Percentiles rank a stretch among this genome's conserved stretches.
These are phyloP conservation scores for Colletotrichum sp. DNA, from an alignment of 2,329 filamentous ascomycete genomes.

Conservation along the genomic window DNA sequence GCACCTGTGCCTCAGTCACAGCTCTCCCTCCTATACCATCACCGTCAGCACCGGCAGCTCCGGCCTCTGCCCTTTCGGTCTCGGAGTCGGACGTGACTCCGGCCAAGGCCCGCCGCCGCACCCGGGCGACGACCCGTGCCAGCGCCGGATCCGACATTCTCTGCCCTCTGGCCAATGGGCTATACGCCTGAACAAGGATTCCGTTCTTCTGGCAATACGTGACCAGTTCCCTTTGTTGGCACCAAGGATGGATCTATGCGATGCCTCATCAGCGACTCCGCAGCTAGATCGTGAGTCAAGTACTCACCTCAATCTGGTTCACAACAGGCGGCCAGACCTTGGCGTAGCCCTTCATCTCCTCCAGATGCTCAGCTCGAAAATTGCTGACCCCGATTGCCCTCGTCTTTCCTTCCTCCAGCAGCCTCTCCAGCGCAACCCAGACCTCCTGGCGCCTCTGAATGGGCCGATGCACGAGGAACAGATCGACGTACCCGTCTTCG, in stretches of 20 bases:
- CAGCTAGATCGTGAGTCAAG: not conserved
- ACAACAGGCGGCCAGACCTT: conserved; percentile 72
- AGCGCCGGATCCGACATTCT: conserved; percentile 60
- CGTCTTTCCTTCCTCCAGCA: conserved; percentile 63
- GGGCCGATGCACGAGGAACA: conserved; percentile 74
- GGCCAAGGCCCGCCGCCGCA: not conserved
- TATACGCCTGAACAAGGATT: conserved; percentile 58
- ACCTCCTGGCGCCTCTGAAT: conserved; percentile 62
- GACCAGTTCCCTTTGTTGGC: conserved; percentile 53
- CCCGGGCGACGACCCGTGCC: not conserved
- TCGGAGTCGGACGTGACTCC: not conserved
- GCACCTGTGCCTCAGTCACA: conserved; percentile 64
- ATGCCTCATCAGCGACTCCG: conserved; percentile 23
- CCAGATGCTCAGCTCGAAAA: conserved; percentile 70
- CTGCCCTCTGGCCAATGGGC: conserved; percentile 38
- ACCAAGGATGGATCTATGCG: conserved; percentile 75
- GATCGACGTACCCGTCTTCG: conserved; percentile 68
- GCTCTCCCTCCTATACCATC: conserved; percentile 52
- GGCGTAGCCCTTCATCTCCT: conserved; percentile 72
- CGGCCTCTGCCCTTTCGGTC: not conserved
- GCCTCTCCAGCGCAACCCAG: conserved; percentile 70
- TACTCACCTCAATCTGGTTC: conserved; percentile 73
- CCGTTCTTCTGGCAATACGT: conserved; percentile 76
- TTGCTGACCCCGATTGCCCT: conserved; percentile 77
- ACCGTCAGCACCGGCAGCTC: conserved; percentile 4